Evolutionary conservation across 2,329 filamentous ascomycete species (phyloP), one percentile per base, ranked within the genome.

Genomic region (Zalaria sp.): DNA sequence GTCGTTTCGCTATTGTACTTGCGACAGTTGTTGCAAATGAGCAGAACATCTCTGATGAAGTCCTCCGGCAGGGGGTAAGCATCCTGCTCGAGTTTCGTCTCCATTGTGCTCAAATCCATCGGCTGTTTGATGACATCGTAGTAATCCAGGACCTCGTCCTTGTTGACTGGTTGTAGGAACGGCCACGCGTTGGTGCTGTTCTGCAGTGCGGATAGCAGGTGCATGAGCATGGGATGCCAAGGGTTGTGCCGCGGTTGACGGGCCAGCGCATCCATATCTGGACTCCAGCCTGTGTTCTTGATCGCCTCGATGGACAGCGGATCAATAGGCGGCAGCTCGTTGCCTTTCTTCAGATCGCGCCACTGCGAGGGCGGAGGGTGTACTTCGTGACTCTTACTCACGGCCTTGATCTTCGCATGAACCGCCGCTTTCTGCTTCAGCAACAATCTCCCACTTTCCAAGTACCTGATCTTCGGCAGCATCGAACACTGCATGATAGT

Each of bases 401-500:
- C 89, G 7, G 87, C 84, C 39, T 87, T 79, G 49, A 96, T 95
- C 66, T 98, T 98, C 47, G 88, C 88, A 53, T 88, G 81, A 3
- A 96, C 87, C 41, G 81, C 83, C 60, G 95, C 91, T 60, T 95
- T 96, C 60, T 98, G 91, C 67, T 98, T 96, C 38, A 94, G 74
- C 2, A 98, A 72, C 86, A 98, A 93, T 47, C 88, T 81, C 3
- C 86, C 83, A 55, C 80, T 77, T 61, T 98, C 89, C 4, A 98
- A 79, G 62, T 98, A 98, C 39, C 91, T 83, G 42, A 96, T 86
- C 47, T 83, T 83, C 5, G 89, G 89, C 18, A 98, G 73, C 91
- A 98, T 96, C 40, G 83, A 86, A 57, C 91, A 98, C 65, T 98
- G 91, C 91, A 98, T 98, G 47, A 98, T 93, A 0, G 91, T 98